Percentiles rank a stretch among this genome's conserved stretches.
These are phyloP conservation scores for Solanum dulcamara DNA, from an alignment of 257 asterid genomes.

Conservation along the genomic window DNA sequence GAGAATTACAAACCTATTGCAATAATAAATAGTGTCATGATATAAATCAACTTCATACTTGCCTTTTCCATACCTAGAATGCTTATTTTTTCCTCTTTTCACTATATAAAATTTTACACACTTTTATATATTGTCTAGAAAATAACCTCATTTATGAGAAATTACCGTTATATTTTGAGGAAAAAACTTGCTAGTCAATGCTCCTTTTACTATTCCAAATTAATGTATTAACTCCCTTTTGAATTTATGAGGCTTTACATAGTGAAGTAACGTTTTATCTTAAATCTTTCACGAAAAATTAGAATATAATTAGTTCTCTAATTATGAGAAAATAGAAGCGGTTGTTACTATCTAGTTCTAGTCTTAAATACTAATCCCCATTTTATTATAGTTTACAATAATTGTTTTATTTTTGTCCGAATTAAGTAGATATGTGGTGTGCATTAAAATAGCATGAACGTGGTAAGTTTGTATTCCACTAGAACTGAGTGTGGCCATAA, in stretches of 20 bases:
- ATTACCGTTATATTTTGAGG: neutral
- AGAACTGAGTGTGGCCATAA: neutral
- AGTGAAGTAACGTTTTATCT: neutral
- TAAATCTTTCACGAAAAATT: neutral
- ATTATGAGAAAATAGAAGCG: no score
- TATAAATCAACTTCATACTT: neutral
- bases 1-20: neutral
- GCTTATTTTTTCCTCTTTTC: neutral
- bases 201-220: neutral
- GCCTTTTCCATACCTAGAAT: neutral
- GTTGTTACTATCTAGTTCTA: no score
- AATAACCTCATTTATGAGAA: neutral
- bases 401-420: neutral
- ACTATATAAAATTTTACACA: neutral
- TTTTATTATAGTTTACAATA: neutral
- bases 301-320: neutral
- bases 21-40: neutral
- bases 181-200: neutral
- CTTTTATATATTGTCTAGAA: neutral
- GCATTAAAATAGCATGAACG: neutral
- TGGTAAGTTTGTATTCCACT: neutral
- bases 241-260: neutral
- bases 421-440: neutral
- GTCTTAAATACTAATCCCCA: no score
- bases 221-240: neutral